A percentile compares a stretch with the other conserved stretches of the same genome.
Conservation (phyloP, 306 rosid genomes). For the Vigna nakashimae region DNA sequence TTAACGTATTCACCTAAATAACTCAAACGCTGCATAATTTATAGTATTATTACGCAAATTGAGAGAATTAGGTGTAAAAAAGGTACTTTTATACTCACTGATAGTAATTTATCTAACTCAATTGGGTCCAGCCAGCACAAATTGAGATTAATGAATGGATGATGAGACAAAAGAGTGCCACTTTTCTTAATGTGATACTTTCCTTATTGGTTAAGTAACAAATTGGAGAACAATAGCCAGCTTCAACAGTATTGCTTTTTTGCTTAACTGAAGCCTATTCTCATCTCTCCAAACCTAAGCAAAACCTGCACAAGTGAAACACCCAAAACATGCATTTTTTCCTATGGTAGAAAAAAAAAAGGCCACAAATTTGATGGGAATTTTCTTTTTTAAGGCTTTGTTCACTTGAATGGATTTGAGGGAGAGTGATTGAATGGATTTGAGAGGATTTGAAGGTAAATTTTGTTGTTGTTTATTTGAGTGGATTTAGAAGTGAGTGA, state of each 20-base stretch:
- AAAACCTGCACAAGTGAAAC: constrained; percentile 29
- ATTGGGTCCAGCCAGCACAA: constrained; percentile 1
- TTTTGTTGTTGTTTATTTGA: too few relatives aligned
- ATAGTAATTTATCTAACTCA: neutral
- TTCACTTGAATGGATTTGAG: too few relatives aligned
- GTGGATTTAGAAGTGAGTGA: too few relatives aligned
- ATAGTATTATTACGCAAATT: neutral
- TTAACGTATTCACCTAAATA: neutral
- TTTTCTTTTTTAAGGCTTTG: too few relatives aligned
- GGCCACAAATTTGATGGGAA: neutral
- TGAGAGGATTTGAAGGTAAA: too few relatives aligned
- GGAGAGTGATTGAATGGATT: too few relatives aligned
- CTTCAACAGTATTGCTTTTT: constrained; percentile 17
- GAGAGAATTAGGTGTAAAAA: neutral
- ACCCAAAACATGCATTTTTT: constrained; percentile 31
- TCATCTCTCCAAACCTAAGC: constrained; percentile 23
- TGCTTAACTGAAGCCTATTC: neutral
- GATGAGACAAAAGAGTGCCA: constrained; percentile 14
- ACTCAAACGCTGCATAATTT: neutral
- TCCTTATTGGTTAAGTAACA: neutral
- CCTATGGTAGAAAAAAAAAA: constrained; percentile 29
- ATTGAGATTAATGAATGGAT: neutral
- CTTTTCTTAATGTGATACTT: neutral
- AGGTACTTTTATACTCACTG: neutral
- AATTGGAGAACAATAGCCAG: neutral